A percentile compares a stretch with the other conserved stretches of the same genome.
Conservation (phyloP, 208 protist genomes). For the Acanthamoeba healyi region DNA sequence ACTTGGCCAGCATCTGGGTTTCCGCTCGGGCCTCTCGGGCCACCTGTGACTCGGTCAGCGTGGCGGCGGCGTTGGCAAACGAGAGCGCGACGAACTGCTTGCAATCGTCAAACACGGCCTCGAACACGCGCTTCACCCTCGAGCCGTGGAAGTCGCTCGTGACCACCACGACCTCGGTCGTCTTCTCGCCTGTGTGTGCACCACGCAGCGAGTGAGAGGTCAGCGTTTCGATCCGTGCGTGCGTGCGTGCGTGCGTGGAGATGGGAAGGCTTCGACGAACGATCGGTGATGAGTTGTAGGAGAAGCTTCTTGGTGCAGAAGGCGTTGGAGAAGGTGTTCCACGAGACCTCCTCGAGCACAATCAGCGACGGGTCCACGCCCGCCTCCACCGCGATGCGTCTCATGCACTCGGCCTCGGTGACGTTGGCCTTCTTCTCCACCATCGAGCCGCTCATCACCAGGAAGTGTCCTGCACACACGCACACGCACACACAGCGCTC, state of each 20-base stretch:
- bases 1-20: slow-evolving; percentile 66
- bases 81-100: slow-evolving; percentile 24
- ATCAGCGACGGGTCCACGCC: slow-evolving; percentile 48
- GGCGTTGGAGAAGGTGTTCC: slow-evolving; percentile 75
- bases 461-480: slow-evolving; percentile 16
- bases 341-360: slow-evolving; percentile 59
- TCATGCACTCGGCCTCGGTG: slow-evolving; percentile 72
- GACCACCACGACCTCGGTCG: slow-evolving; percentile 50
- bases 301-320: slow-evolving; percentile 73
- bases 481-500: not conserved
- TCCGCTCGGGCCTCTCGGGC: slow-evolving; percentile 48
- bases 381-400: slow-evolving; percentile 48
- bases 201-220: too few species aligned
- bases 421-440: slow-evolving; percentile 59
- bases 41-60: slow-evolving; percentile 49
- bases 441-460: slow-evolving; percentile 72
- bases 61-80: slow-evolving; percentile 49
- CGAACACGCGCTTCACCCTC: slow-evolving; percentile 51
- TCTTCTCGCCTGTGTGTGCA: not conserved
- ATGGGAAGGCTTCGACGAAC: not conserved
- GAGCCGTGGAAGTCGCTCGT: slow-evolving; percentile 66
- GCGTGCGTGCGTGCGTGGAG: too few species aligned
- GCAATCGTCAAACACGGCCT: slow-evolving; percentile 63
- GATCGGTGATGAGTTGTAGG: slow-evolving; percentile 8
- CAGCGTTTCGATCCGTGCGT: not conserved